Base-by-base conservation (phyloP, 1,284 basidiomycete genomes). In the Neonothopanus nambi region DNA sequence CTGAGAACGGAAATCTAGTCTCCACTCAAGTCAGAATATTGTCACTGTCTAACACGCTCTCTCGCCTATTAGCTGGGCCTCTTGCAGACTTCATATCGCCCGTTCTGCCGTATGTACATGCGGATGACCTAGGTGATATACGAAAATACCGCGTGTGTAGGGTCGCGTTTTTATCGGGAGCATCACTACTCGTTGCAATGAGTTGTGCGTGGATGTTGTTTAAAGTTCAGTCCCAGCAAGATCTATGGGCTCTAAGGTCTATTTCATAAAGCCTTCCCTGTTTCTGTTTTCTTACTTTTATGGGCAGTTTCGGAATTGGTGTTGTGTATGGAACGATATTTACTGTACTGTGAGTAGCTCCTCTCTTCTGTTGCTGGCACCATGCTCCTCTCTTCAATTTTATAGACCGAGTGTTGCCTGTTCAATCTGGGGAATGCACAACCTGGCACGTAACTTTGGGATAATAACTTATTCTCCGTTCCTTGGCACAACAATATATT, bases 401-500 rank as follows among this genome's bases (percentile, higher is more conserved):
- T n/a, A 8, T 55, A 87, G 87, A 5, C 88, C 89, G 2, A 82
- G 85, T 48, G 77, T 91, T 30, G 69, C 89, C 3, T 81, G 84
- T 5, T 76, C 84, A 2, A 75, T 87, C 20, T 91, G 87, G 85
- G 89, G 89, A 12, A 65, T 77, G 24, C 64, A 73, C 15, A 79
- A 88, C 59, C 70, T 85, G 1, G 89, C 82, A 11, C 80, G 89
- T 53, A 91, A 91, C 67, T 91, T 84, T 59, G 89, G 89, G 21
- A 71, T 89, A 40, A 65, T 89, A 53, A 81, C 84, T 39, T 89
- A 88, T 58, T 82, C 87, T 0, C 84, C 87, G 6, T 87, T 91
- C 67, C 65, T 83, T 23, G 89, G 88, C 8, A 89, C 87, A 0
- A 81, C 87, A 1, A 39, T 81, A 1, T 91, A 89, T 63, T 89